Evolutionary conservation across 106 monocot genomes (phyloP), one percentile per base, ranked within the genome.

Genomic region (Apostasia shenzhenica): DNA sequence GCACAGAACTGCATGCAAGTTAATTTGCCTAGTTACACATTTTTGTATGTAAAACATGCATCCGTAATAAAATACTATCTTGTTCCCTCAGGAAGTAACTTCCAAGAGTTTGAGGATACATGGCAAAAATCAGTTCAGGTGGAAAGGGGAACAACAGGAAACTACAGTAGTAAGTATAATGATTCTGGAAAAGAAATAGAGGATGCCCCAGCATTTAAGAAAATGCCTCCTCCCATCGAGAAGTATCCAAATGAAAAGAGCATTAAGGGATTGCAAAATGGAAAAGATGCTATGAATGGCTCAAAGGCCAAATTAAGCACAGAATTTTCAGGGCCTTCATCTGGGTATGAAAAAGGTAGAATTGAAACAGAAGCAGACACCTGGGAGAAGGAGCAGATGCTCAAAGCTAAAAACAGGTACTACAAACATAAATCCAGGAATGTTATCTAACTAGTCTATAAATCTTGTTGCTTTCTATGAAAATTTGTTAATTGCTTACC

Each of bases 381-480:
- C 12, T 76, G 75, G 75, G 75, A 68, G 69, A 76, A 76, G 61
- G 69, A 42, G 8, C 11, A 69, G 69, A 68, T 76, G 75, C 61
- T 69, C 14, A 69, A 76, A 44, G 68, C 68, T 61, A 61, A 62
- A 41, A 69, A 61, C 37, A 59, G 68, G 75, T 76, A 62, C n/a
- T 44, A 2, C 48, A 48, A 5, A 6, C 9, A 65, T 48, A 14
- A 48, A 47, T 12, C 14, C 0, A 37, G 43, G 43, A 65, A 65
- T 48, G 39, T n/a, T 48, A 65, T 65, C 65, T 65, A 45, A 1
- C 12, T 48, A 14, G 8, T 37, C 37, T 2, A 43, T 48, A 26
- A 14, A 47, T 44, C 37, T 47, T 65, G 46, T 26, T 26, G 26
- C 26, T 26, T 26, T 26, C 26, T 26, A 26, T 26, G 26, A 26